Evolutionary conservation across 305 asterid species (phyloP), one percentile per base, ranked within the genome.

Genomic region (Ajuga reptans): DNA sequence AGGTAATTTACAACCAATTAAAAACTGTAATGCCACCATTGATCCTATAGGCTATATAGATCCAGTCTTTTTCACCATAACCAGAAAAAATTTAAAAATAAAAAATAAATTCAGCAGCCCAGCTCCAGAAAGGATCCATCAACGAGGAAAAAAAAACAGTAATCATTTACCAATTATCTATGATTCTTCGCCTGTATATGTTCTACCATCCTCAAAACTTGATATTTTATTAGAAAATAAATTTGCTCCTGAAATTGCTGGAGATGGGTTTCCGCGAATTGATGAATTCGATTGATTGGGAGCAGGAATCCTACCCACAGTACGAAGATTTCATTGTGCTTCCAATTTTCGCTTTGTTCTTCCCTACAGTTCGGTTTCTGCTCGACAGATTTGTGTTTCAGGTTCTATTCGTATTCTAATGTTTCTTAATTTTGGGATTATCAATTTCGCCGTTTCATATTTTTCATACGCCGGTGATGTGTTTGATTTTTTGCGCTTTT

Each of bases 331-430:
- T 87, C 73, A 0, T 63, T 7, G 79, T 73, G 57, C 86, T 92
- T 33, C 94, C 87, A 0, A 11, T 88, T 55, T 79, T 84, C 46
- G 80, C 86, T 6, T 9, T 88, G 42, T 75, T 85, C 75, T 90
- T 92, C 39, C 94, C 95, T 5, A 71, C 92, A 4, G 64, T 85
- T 70, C 82, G 94, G 42, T 88, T 87, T 50, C 74, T 88, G 83
- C 92, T 92, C 1, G 95, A 92, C 79, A 82, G 88, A 80, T 85
- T 88, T 51, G 82, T 87, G 41, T 92, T 87, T 54, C 85, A 92
- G 98, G 90, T 92, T 72, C 36, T 14, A 8, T 56, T 36, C 37
- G 24, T 41, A 12, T 4, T 59, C 16, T 10, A 29, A 12, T 50
- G 18, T 3, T 16, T 15, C 41, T 39, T 34, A 1, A 17, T 11